Evolutionary conservation across 1,284 basidiomycete species (phyloP).

Genomic region (Melanopsichium pennsylvanicum): DNA sequence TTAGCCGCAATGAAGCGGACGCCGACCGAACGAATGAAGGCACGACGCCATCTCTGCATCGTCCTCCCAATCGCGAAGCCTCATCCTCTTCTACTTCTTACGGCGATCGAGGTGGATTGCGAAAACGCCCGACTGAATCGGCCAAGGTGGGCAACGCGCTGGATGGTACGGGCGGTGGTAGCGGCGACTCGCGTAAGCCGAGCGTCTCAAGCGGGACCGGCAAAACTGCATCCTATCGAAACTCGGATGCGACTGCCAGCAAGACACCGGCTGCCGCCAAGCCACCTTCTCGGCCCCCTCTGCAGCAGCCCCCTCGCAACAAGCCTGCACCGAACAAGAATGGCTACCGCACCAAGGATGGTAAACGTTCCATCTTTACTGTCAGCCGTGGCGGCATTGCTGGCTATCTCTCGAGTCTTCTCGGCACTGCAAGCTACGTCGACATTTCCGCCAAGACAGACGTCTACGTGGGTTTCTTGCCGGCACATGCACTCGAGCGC

Average conservation of each 20-base stretch:
- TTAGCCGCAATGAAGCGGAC: conserved; percentile 10
- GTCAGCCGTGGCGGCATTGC: conserved; percentile 93
- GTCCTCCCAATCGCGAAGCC: conserved; percentile 14
- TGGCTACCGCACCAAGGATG: conserved; percentile 19
- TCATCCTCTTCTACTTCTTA: conserved; percentile 20
- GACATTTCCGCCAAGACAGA: conserved; percentile 97
- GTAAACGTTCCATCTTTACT: conserved; percentile 74
- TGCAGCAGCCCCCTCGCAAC: conserved; percentile 14
- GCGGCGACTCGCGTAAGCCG: conserved; percentile 12
- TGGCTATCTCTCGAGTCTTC: conserved; percentile 93
- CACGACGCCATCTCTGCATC: conserved; percentile 6
- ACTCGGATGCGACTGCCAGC: conserved; percentile 1
- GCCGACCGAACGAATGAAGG: conserved; percentile 1
- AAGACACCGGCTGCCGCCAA: conserved; percentile 4
- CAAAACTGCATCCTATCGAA: neutral
- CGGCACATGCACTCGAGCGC: conserved; percentile 84
- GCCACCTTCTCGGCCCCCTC: conserved; percentile 2
- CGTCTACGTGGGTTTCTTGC: conserved; percentile 92
- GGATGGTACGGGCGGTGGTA: conserved; percentile 45
- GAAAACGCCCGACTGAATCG: conserved; percentile 33
- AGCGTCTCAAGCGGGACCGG: conserved; percentile 10
- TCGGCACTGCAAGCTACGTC: conserved; percentile 90
- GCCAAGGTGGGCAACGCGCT: conserved; percentile 55
- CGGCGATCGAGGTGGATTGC: conserved; percentile 1
- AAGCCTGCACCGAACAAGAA: conserved; percentile 3